Evolutionary conservation across 257 asterid genomes (phyloP), one percentile per base, ranked within the genome.

Genomic region (Nicotiana attenuata): DNA sequence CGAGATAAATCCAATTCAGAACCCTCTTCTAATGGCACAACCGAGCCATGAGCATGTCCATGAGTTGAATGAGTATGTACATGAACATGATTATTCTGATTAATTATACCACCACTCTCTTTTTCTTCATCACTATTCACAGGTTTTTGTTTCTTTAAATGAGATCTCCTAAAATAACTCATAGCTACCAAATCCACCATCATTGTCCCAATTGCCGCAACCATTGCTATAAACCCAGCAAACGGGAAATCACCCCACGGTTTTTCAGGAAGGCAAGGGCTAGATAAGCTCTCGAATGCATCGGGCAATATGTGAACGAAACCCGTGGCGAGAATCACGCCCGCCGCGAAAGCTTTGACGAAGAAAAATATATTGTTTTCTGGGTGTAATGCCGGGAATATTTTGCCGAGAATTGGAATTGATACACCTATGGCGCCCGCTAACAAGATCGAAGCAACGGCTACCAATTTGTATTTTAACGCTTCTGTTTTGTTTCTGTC

Each of bases 301-400:
- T 81, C 80, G 3, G 84, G 84, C n/a, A 81, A 29, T 28, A 81
- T 50, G 22, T 81, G 84, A 59, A 81, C 13, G 45, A 81, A 81
- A 2, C 92, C 92, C 14, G 94, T 89, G 20, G 93, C 80, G 17
- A 90, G 57, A 68, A 87, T 90, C 14, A 90, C 89, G 0, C 92
- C 92, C 17, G 91, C 90, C 4, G 94, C 92, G 9, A 91, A 91
- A 9, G 94, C 90, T 38, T 90, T 86, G 7, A 84, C 31, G 17
- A 89, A 10, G 52, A 87, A 69, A 85, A 91, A 91, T 0, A 90
- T 19, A 33, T 53, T 78, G 5, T 82, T 64, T 4, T 91, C 93
- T 0, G 91, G 91, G 45, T 87, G 84, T 73, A 92, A 29, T 29
- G 88, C 86, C 31, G 88, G 92, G 0, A 90, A 1, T 7, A 16